Percentiles rank a stretch among this genome's conserved stretches.
These are phyloP conservation scores for Clonostachys rosea DNA, from an alignment of 2,329 filamentous ascomycete species.

Conservation along the genomic window DNA sequence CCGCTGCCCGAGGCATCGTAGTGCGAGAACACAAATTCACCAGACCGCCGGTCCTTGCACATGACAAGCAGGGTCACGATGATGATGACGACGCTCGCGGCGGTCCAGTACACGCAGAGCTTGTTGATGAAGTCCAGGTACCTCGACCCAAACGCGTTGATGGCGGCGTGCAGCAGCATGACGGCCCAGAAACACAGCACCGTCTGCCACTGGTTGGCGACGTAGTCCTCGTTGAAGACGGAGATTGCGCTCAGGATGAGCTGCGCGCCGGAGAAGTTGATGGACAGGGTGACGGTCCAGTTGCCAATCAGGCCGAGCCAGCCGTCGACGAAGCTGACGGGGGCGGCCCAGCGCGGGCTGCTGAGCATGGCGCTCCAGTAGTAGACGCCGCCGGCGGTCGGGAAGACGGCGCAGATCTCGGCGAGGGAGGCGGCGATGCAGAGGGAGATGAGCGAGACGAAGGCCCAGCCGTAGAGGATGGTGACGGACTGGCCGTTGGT, in stretches of 20 bases:
- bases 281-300: constrained; percentile 66
- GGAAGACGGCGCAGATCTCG: constrained; percentile 68
- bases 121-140: constrained; percentile 66
- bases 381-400: constrained; percentile 59
- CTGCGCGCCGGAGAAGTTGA: constrained; percentile 66
- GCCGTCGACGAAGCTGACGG: constrained; percentile 67
- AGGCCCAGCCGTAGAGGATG: constrained; percentile 66
- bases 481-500: constrained; percentile 71
- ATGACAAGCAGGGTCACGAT: constrained; percentile 65
- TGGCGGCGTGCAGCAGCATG: constrained; percentile 55
- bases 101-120: constrained; percentile 68
- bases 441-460: constrained; percentile 64
- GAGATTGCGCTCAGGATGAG: constrained; percentile 64
- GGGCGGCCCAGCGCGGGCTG: constrained; percentile 54
- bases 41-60: constrained; percentile 58
- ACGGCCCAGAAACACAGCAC: constrained; percentile 71
- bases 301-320: constrained; percentile 72
- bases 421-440: constrained; percentile 68
- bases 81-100: constrained; percentile 65
- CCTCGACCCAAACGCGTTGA: constrained; percentile 60
- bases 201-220: constrained; percentile 62
- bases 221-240: constrained; percentile 58
- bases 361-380: constrained; percentile 69
- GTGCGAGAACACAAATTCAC: constrained; percentile 60
- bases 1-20: constrained; percentile 67